Evolutionary conservation across 805 yeast species (phyloP), one percentile per base, ranked within the genome.

Genomic region (Saccharomycopsis malanga): DNA sequence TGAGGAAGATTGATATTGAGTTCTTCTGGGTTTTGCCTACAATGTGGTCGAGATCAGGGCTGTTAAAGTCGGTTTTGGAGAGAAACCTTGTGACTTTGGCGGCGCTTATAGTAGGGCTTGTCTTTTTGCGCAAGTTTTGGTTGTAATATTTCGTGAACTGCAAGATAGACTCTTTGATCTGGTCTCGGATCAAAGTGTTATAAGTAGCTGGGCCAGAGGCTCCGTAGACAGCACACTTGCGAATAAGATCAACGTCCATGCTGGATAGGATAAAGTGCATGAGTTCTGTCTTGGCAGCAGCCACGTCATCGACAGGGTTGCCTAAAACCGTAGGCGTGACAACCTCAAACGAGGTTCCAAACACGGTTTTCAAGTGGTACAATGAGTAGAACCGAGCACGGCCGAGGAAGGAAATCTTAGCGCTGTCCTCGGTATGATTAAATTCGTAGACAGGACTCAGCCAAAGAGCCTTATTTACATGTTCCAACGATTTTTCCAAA

Each of bases 1-100:
- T 25, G 4, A 42, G 22, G 25, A 42, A 42, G n/a, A 42, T 42
- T 7, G 45, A 42, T 3, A 42, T 14, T 6, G 39, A 39, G 25
- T 42, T 42, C 34, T 34, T 42, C 22, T 21, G 24, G 18, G 34
- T 25, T 10, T 14, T 14, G 4, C 34, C 25, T 4, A 36, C 5
- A 12, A 36, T 9, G 14, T 7, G 10, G 22, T 36, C 39, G n/a
- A 36, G 20, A 5, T 18, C 25, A 14, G 23, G 20, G 39, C 25
- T 18, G n/a, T 36, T 36, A 17, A 36, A 36, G 20, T 36, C 25
- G 4, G 20, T 36, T 12, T 36, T 36, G 7, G 39, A 7, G 7
- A 34, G 7, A 14, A 34, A 34, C 7, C 15, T 34, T 14, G n/a
- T 9, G 6, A 34, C n/a, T n/a, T n/a, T n/a, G n/a, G n/a, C n/a